Percentiles rank a stretch among this genome's conserved stretches.
Evolutionary conservation across 441 rosid species (phyloP).

Genomic region (Corymbia calophylla): DNA sequence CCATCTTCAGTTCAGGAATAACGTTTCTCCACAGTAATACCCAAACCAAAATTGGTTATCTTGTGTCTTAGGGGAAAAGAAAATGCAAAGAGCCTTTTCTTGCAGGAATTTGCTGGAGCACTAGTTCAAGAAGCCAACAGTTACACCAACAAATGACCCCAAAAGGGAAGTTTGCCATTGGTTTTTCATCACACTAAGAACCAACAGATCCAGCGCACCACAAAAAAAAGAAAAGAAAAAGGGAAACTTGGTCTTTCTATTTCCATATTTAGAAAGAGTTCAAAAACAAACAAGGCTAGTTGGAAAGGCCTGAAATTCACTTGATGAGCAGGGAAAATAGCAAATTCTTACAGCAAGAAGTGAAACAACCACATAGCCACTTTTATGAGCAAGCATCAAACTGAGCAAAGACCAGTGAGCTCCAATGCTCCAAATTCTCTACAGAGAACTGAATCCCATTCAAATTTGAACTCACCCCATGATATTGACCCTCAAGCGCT

Average conservation of each 20-base stretch:
- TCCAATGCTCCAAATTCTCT: not conserved
- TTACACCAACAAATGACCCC: not conserved
- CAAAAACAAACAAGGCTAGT: not conserved
- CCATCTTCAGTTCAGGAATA: not conserved
- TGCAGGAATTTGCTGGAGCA: not conserved
- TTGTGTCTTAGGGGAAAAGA: not conserved
- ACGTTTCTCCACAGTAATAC: not conserved
- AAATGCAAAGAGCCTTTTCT: not conserved
- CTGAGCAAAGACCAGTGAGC: not conserved
- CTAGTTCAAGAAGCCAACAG: not conserved
- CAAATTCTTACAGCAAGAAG: not conserved
- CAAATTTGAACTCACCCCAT: slow-evolving; percentile 37
- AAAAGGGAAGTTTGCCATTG: not conserved
- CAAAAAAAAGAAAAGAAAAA: not conserved
- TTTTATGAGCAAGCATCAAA: not conserved
- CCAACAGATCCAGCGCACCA: not conserved
- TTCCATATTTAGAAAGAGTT: not conserved
- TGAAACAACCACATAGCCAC: not conserved
- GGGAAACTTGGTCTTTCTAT: not conserved
- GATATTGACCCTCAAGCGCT: slow-evolving; percentile 53
- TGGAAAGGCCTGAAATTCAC: not conserved
- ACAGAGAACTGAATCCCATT: not conserved
- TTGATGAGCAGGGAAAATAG: not conserved
- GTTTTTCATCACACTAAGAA: not conserved
- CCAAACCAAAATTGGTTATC: not conserved